Evolutionary conservation across 2,329 filamentous ascomycete species (phyloP), one percentile per base, ranked within the genome.

Genomic region (Pseudopyricularia javanii): DNA sequence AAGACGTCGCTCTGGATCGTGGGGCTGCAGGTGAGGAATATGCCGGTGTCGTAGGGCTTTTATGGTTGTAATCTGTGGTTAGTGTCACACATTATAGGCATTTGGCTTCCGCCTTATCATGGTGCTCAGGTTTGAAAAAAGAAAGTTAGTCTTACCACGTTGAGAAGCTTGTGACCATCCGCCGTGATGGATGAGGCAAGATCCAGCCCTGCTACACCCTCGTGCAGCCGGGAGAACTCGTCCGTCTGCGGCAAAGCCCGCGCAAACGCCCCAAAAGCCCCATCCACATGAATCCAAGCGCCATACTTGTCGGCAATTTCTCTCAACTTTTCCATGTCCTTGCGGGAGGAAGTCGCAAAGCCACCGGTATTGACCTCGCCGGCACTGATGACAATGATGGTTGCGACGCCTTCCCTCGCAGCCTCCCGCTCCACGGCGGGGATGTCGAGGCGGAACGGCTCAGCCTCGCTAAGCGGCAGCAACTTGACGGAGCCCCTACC

Each of bases 281-380:
- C 91, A 61, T 96, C 91, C 7, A 91, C 83, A 65, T 97, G 91
- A 37, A 96, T 75, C 91, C 91, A 96, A 1, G 88, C 84, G 1
- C 77, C 76, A 58, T 91, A 82, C 57, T 74, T 71, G 59, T 93
- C 83, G 45, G 87, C 89, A 37, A 95, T 63, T 4, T 71, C 68
- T 55, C 91, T 78, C 35, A 96, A 67, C 53, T 72, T 71, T 53
- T 67, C 64, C 72, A 83, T 83, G 56, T 90, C 81, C 4, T 74
- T 71, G 3, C 66, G 58, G 1, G 71, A 78, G 2, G 68, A 68
- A 32, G 75, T 86, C 28, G 88, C 85, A 64, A 90, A 96, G 5
- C 83, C 74, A 0, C 91, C 90, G 0, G 90, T 94, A 60, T 97
- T 96, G 28, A 96, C 88, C 68, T 97, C 91, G 1, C 88, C 88